Base-by-base conservation (phyloP, 352 stramenopile species). In the Phytopythium oedochilum region DNA sequence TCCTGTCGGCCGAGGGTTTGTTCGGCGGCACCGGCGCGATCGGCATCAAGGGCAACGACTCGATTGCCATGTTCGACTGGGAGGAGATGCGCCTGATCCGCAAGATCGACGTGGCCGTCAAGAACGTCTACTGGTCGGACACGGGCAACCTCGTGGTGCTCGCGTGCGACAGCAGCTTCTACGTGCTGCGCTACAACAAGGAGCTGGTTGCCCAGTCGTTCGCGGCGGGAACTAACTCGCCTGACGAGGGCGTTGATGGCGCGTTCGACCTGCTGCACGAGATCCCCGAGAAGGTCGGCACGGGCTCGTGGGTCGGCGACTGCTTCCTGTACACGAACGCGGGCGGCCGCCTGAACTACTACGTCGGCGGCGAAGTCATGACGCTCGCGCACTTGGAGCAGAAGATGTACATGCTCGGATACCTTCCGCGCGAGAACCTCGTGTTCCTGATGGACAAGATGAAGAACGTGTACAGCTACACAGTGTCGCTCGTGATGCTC, bases 271-370 rank as follows among this genome's bases (percentile, higher is more conserved):
- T 99, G 58, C 64, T 99, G 49, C 96, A 98, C 62, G 97, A 99
- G 66, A 97, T 99, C 61, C 88, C 78, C 9, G 97, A 99, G 59
- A 97, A 83, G 48, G 94, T 99, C 39, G 86, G 88, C 28, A 98
- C 92, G 22, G 97, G 96, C 53, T 90, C 97, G 49, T 99, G 97
- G 97, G 96, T 99, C n/a, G 97, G 97, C 26, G 97, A 99, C 67
- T 99, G 97, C 78, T 99, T 99, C 75, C 78, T 99, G 56, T 99
- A 99, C 88, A 98, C 94, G 15, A 99, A 98, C 66, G 86, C 83
- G 36, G 73, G 73, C 31, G 87, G 89, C 6, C 78, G 96, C 28
- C 78, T 99, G 28, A 99, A 99, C 68, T 99, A 99, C 78, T 99
- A 97, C 66, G 97, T 99, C n/a, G 97, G 97, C 40, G 97, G 97